A percentile compares a stretch with the other conserved stretches of the same genome.
Evolutionary conservation across 352 stramenopile genomes (phyloP).

Genomic region (Globisporangium carolinianum): DNA sequence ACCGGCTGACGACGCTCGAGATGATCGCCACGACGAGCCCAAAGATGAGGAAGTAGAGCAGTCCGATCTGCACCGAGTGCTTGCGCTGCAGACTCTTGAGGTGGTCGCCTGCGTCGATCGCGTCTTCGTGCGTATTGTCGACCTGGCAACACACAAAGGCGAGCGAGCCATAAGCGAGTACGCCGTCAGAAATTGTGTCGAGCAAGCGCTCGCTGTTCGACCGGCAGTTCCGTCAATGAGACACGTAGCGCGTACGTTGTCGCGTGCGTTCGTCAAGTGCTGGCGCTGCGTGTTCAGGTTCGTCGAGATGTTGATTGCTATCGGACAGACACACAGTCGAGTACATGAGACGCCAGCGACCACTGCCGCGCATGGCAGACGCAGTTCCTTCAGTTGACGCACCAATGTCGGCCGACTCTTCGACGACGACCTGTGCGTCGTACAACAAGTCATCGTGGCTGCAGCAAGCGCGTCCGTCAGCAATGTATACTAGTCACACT

Average conservation of each 20-base stretch:
- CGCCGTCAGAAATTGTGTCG: no score
- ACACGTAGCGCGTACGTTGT: slow-evolving; percentile 38
- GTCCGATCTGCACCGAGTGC: slow-evolving; percentile 58
- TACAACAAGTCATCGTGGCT: slow-evolving; percentile 64
- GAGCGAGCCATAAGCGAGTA: background rate
- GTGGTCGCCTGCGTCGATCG: slow-evolving; percentile 51
- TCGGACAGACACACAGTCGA: background rate
- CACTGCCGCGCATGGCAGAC: no score
- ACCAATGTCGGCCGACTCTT: slow-evolving; percentile 54
- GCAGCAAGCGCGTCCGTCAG: background rate
- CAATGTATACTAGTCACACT: background rate
- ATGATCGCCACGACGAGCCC: slow-evolving; percentile 60
- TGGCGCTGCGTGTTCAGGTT: slow-evolving; percentile 56
- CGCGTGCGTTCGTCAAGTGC: slow-evolving; percentile 57
- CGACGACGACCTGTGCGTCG: slow-evolving; percentile 60
- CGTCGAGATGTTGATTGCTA: slow-evolving; percentile 54
- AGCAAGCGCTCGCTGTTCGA: background rate
- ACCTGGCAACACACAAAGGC: slow-evolving; percentile 19
- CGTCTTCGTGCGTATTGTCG: slow-evolving; percentile 59
- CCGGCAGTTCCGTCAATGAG: background rate
- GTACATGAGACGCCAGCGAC: background rate
- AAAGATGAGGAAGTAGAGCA: slow-evolving; percentile 70
- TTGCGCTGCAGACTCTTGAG: slow-evolving; percentile 77
- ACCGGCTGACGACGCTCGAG: slow-evolving; percentile 11
- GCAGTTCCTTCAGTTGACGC: background rate